Percentiles rank a stretch among this genome's conserved stretches.
phyloP scores from a whole-genome alignment of 331 rosid species.

The Acacia concinna region DNA sequence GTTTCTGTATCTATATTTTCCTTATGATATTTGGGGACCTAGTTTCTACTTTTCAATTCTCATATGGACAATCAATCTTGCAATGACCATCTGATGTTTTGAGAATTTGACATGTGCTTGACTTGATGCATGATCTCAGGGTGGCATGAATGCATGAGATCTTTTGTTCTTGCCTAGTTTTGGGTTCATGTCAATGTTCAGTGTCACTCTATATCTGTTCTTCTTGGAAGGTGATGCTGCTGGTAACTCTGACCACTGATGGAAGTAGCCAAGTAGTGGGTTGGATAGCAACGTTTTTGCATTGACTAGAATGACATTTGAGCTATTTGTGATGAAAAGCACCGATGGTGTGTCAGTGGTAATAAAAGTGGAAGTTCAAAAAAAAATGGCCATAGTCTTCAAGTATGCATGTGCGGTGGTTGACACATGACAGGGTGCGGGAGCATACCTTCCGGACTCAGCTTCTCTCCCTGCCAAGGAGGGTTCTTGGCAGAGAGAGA shows the following conservation, averaged over 20 bases:
- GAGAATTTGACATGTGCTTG: neutral
- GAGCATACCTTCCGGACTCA: neutral
- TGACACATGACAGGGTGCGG: neutral
- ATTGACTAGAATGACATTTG: neutral
- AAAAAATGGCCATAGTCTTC: neutral
- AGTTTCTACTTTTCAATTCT: neutral
- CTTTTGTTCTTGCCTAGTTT: neutral
- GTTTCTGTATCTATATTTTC: neutral
- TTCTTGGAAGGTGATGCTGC: neutral
- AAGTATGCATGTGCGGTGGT: no score
- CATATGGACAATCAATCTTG: neutral
- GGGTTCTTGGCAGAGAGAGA: no score
- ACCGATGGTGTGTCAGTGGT: neutral
- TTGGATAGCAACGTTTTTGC: neutral
- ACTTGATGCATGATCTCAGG: neutral
- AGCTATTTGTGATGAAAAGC: neutral
- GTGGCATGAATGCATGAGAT: neutral
- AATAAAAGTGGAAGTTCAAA: no score
- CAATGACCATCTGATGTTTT: neutral
- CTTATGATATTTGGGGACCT: neutral
- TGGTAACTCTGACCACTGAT: neutral
- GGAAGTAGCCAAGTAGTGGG: neutral
- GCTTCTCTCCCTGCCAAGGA: no score
- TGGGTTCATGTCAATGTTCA: neutral
- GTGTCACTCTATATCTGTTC: neutral